Percentiles rank a stretch among this genome's conserved stretches.
phyloP scores from a whole-genome alignment of 257 asterid species.

The Ajuga chamaepitys region DNA sequence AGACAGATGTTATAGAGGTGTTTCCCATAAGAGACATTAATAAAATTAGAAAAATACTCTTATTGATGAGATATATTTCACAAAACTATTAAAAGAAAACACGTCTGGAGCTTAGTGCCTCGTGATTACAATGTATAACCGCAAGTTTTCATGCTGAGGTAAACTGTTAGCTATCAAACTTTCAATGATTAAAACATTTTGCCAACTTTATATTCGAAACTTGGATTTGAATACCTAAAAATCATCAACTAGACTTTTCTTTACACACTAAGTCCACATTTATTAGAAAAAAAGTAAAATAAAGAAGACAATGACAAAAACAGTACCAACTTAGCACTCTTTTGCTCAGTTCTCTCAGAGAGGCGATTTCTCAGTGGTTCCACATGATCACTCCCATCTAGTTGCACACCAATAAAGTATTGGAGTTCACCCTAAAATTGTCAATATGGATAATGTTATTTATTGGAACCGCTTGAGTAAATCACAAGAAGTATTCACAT shows the following conservation, averaged over 20 bases:
- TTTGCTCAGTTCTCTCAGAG: constrained; percentile 72
- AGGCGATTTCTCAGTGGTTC: constrained; percentile 92
- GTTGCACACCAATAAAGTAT: constrained; percentile 95
- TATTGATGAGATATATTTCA: too few species aligned
- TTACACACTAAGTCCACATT: not conserved
- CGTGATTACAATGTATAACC: too few species aligned
- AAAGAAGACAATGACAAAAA: constrained; percentile 7
- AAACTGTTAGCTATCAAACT: too few species aligned
- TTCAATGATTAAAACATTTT: too few species aligned
- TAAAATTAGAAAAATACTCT: too few species aligned
- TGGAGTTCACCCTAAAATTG: constrained; percentile 81
- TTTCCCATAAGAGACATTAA: too few species aligned
- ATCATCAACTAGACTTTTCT: not conserved
- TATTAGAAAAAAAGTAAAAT: not conserved
- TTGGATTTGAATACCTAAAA: not conserved
- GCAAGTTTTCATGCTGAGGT: too few species aligned
- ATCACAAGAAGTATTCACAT: constrained; percentile 15
- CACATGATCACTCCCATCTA: constrained; percentile 94
- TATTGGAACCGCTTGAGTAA: not conserved
- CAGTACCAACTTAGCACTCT: constrained; percentile 77
- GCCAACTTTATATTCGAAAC: too few species aligned
- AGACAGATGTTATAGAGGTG: too few species aligned
- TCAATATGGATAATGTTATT: constrained; percentile 5
- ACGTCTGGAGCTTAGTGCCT: too few species aligned
- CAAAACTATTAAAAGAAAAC: too few species aligned